Conservation (phyloP, 225 moss, liverwort and hornwort genomes). For the Sphagnum tenellum region DNA sequence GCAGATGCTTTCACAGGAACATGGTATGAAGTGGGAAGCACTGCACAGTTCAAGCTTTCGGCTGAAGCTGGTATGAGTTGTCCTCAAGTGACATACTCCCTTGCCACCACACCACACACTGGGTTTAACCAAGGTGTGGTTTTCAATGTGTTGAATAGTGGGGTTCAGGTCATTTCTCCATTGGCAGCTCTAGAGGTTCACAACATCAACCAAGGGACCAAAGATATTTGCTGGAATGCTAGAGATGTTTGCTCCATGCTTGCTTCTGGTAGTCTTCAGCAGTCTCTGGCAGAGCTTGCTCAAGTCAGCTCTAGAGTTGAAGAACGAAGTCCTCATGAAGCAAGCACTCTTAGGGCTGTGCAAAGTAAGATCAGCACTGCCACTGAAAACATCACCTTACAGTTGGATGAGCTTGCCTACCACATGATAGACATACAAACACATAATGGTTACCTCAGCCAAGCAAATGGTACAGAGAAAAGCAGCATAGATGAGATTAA, state of each 20-base stretch:
- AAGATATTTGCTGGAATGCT: conserved; percentile 32
- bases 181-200: conserved; percentile 32
- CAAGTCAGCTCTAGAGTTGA: conserved; percentile 9
- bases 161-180: conserved; percentile 28
- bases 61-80: conserved; percentile 47
- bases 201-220: conserved; percentile 31
- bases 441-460: conserved; percentile 38
- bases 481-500: conserved; percentile 30
- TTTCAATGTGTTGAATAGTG: conserved; percentile 25
- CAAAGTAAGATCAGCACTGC: conserved; percentile 17
- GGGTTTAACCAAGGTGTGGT: conserved; percentile 12
- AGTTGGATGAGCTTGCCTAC: conserved; percentile 38
- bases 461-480: conserved; percentile 25
- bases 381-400: conserved; percentile 24
- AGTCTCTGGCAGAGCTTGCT: conserved; percentile 36
- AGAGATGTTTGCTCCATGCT: conserved; percentile 37
- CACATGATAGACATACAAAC: conserved; percentile 41
- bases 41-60: conserved; percentile 57
- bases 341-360: conserved; percentile 18
- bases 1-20: conserved; percentile 36
- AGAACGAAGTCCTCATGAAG: conserved; percentile 17
- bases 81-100: conserved; percentile 35
- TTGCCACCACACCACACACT: conserved; percentile 9
- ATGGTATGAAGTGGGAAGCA: conserved; percentile 73
- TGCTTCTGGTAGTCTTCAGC: conserved; percentile 23